Conservation (phyloP, 2,329 filamentous ascomycete species). For the Cladosporium sp. region DNA sequence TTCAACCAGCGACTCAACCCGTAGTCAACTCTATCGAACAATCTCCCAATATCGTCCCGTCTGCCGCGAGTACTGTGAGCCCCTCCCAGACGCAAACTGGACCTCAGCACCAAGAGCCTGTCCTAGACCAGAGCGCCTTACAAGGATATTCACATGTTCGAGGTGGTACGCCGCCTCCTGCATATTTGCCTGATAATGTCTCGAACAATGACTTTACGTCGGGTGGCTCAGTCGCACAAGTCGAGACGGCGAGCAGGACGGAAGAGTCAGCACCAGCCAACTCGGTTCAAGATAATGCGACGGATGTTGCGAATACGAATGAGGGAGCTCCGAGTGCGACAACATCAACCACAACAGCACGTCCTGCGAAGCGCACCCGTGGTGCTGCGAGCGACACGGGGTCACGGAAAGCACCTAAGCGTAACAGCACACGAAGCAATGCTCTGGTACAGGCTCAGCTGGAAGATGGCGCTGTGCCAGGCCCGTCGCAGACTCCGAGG, state of each 20-base stretch:
- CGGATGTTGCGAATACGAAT: neutral
- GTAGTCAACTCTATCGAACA: neutral
- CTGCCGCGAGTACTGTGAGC: neutral
- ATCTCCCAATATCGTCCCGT: neutral
- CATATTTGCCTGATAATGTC: neutral
- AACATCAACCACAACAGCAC: neutral
- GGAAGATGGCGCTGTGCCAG: neutral
- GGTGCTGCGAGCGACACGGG: neutral
- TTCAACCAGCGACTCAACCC: neutral
- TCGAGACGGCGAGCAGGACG: neutral
- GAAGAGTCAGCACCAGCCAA: neutral
- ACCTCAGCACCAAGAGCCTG: neutral
- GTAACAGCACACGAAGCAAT: constrained; percentile 21
- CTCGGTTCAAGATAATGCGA: neutral
- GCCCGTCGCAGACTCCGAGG: constrained; percentile 12
- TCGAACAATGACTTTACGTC: neutral
- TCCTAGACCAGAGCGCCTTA: neutral
- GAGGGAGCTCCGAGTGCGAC: neutral
- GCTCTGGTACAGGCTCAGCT: constrained; percentile 14
- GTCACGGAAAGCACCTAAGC: constrained; percentile 13
- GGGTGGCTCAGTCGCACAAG: neutral
- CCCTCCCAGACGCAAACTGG: neutral
- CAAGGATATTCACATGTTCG: neutral
- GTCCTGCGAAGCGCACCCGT: neutral
- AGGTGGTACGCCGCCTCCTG: neutral